Evolutionary conservation across 2,329 filamentous ascomycete species (phyloP), one percentile per base, ranked within the genome.

Genomic region (Xylaria sp.): DNA sequence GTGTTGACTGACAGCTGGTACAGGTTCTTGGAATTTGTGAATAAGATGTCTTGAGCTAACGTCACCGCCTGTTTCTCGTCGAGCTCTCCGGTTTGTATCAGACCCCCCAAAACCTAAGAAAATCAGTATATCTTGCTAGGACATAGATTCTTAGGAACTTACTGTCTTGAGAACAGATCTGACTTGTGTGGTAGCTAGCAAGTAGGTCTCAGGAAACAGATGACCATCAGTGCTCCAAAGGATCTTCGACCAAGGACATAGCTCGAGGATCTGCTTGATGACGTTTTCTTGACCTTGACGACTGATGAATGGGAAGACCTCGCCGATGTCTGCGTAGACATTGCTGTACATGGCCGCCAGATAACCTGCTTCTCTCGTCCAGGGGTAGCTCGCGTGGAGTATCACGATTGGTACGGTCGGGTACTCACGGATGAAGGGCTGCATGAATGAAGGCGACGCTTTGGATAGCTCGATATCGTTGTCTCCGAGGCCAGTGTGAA

Each of bases 401-500:
- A 97, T 82, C 2, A 97, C 91, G 64, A 97, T 90, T 0, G 92
- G 90, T 0, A 95, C 88, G 0, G 84, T 83, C 0, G 91, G 87
- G 73, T 92, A 94, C 23, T 85, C 82, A 48, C 89, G 86, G 72
- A 96, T 93, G 67, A 97, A 88, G 0, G 85, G 82, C 75, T 97
- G 92, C 28, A 97, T 82, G 73, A 92, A 90, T 0, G 92, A 88
- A 0, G 94, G 93, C 51, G 93, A 95, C 0, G 92, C 87, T 60
- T 86, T 87, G 2, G 88, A 82, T 31, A 97, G 82, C 4, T 84
- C 87, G 60, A 96, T 91, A 74, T 96, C 93, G 72, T 90, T 92
- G 76, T 96, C 93, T 0, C 93, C 93, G 0, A 96, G 84, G 0
- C 93, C 93, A 0, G 92, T 96, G 75, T 97, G 93, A 72, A 97